These are phyloP conservation scores for Ananas comosus DNA, from an alignment of 176 grass and related monocot species.

Conservation along the genomic window DNA sequence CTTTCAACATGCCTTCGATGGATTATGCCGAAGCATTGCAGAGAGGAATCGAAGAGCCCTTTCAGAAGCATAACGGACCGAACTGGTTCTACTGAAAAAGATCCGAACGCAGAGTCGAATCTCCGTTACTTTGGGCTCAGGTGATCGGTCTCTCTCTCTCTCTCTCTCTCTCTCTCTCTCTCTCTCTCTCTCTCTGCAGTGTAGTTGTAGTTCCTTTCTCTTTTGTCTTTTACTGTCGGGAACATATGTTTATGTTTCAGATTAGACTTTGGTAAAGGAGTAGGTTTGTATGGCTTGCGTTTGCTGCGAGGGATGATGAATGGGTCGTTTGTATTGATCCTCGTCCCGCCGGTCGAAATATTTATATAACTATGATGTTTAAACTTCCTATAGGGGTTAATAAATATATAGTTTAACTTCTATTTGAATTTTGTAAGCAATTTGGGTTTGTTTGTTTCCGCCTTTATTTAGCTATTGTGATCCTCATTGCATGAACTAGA, in stretches of 20 bases:
- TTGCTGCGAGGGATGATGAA: background rate
- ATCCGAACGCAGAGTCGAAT: background rate
- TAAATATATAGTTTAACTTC: background rate
- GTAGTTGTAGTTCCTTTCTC: background rate
- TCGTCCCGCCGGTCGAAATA: too few relatives aligned
- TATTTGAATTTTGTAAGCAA: background rate
- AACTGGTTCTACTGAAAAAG: constrained; percentile 18
- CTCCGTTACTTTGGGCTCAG: background rate
- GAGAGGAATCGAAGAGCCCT: constrained; percentile 14
- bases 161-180: background rate
- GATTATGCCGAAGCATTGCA: constrained; percentile 11
- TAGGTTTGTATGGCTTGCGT: background rate
- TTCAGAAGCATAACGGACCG: constrained; percentile 24
- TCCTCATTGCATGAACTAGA: too few relatives aligned
- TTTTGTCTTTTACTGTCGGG: background rate
- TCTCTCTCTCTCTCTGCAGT: background rate
- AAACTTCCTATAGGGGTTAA: background rate
- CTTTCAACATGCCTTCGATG: constrained; percentile 17
- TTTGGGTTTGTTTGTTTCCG: background rate
- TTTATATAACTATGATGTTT: background rate
- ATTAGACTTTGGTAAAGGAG: background rate
- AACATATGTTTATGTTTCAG: background rate
- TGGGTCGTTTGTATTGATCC: background rate
- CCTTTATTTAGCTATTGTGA: too few relatives aligned
- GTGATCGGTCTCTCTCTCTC: background rate